phyloP scores from a whole-genome alignment of 2,329 filamentous ascomycete species.

The Aspergillus bombycis region DNA sequence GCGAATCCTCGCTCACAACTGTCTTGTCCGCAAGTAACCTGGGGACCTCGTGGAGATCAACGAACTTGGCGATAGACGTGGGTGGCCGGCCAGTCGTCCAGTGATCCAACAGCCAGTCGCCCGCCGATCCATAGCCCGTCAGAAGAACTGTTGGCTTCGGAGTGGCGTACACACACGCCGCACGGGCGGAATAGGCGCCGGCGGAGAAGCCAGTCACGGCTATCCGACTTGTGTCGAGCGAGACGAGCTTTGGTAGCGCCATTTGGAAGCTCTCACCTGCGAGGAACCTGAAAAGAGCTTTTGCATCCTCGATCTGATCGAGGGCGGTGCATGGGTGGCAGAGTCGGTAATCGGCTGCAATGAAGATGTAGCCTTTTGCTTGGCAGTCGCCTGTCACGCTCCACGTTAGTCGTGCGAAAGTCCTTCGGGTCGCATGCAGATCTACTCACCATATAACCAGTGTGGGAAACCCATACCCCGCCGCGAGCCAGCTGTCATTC shows the following conservation, averaged over 20 bases:
- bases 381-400: constrained; percentile 22
- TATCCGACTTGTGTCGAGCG: constrained; percentile 21
- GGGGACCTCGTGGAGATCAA: constrained; percentile 16
- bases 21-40: constrained; percentile 19
- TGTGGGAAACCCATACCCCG: constrained; percentile 11
- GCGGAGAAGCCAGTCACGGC: constrained; percentile 27
- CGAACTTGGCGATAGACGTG: constrained; percentile 21
- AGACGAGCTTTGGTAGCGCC: constrained; percentile 5
- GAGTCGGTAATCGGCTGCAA: constrained; percentile 26
- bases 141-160: constrained; percentile 24
- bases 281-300: constrained; percentile 21
- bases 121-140: constrained; percentile 20
- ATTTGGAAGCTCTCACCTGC: constrained; percentile 11
- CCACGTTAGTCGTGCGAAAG: not conserved
- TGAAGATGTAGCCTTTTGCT: constrained; percentile 24
- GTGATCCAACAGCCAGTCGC: constrained; percentile 25
- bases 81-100: constrained; percentile 22
- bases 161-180: constrained; percentile 24
- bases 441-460: constrained; percentile 22
- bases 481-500: constrained; percentile 27
- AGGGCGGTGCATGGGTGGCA: constrained; percentile 24
- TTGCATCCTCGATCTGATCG: constrained; percentile 26
- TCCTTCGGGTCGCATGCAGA: not conserved
- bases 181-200: constrained; percentile 27
- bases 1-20: constrained; percentile 24